Evolutionary conservation across 305 asterid species (phyloP).

Genomic region (Galium porrigens): DNA sequence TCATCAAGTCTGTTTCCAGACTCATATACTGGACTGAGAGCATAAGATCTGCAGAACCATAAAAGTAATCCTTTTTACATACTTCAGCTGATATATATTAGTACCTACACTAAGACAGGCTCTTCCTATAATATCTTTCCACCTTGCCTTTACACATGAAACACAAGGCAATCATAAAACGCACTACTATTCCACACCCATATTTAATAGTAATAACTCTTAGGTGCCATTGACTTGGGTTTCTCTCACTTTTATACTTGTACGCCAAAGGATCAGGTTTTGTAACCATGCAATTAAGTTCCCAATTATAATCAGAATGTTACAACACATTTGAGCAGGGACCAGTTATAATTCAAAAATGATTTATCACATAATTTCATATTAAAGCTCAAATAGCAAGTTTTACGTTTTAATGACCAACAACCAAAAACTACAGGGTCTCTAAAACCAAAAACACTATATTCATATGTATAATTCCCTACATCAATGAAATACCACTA

Average conservation of each 20-base stretch:
- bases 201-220: not conserved
- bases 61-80: not conserved
- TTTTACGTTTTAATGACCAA: not conserved
- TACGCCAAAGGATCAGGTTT: not conserved
- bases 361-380: not conserved
- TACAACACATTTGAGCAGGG: not conserved
- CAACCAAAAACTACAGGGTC: not conserved
- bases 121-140: not conserved
- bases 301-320: not conserved
- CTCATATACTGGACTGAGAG: conserved; percentile 58
- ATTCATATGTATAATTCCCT: not conserved
- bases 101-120: not conserved
- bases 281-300: not conserved
- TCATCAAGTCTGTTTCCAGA: conserved; percentile 44
- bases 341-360: too few relatives aligned
- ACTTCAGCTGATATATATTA: not conserved
- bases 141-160: too few relatives aligned
- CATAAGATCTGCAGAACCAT: conserved; percentile 62
- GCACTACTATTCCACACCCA: not conserved
- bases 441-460: not conserved
- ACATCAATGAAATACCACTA: not conserved
- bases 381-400: not conserved
- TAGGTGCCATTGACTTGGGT: not conserved
- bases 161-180: not conserved
- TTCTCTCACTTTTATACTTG: not conserved